phyloP scores from a whole-genome alignment of 257 asterid genomes.

The Solanum pinnatisectum region DNA sequence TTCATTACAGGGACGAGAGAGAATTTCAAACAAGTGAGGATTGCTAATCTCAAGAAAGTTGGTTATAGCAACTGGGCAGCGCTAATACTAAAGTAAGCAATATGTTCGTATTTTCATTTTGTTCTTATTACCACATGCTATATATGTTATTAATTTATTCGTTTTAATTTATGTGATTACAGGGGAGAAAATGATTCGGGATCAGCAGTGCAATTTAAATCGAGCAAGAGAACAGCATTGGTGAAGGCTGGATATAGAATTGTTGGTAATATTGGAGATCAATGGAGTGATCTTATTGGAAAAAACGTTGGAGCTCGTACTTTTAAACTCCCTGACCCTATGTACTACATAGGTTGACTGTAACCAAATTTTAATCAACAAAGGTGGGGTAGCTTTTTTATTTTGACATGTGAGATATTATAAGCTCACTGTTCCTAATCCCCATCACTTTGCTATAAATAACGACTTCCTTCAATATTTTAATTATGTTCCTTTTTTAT shows the following conservation, averaged over 20 bases:
- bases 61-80: conserved; percentile 44
- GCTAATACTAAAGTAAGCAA: conserved; percentile 33
- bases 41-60: conserved; percentile 16
- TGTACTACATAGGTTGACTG: conserved; percentile 10
- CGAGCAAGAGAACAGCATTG: conserved; percentile 13
- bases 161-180: background rate
- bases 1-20: conserved; percentile 34
- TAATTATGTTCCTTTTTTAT: background rate
- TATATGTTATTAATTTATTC: no score
- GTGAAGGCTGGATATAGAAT: conserved; percentile 25
- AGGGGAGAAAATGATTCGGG: conserved; percentile 16
- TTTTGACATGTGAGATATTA: no score
- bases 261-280: conserved; percentile 26
- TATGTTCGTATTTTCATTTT: no score
- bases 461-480: background rate
- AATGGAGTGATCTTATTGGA: conserved; percentile 27
- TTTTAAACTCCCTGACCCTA: conserved; percentile 30
- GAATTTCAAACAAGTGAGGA: conserved; percentile 3
- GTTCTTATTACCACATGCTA: no score
- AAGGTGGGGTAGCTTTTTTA: background rate
- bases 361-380: background rate
- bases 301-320: conserved; percentile 15
- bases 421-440: background rate
- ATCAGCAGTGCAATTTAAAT: conserved; percentile 9
- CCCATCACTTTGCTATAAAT: background rate